Conservation (phyloP, 345 rosid species). For the Gossypium raimondii region DNA sequence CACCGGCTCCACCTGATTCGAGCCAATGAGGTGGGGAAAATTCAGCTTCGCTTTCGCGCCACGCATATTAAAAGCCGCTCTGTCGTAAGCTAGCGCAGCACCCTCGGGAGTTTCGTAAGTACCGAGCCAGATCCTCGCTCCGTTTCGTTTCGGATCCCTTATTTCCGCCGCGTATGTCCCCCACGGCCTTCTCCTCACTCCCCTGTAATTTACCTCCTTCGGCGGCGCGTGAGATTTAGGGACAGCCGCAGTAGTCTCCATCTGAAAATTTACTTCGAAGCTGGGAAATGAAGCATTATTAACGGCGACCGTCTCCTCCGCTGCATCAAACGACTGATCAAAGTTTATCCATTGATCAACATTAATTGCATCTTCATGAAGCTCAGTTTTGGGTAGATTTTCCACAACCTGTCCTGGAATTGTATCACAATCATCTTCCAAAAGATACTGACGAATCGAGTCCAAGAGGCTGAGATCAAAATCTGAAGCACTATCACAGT, state of each 20-base stretch:
- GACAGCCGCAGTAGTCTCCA: background rate
- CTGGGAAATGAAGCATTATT: background rate
- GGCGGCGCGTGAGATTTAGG: background rate
- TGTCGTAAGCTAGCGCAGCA: constrained; percentile 30
- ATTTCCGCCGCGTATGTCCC: constrained; percentile 71
- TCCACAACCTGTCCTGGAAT: background rate
- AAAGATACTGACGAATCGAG: constrained; percentile 26
- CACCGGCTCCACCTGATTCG: constrained; percentile 13
- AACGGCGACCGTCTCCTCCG: background rate
- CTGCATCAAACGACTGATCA: background rate
- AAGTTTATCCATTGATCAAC: constrained; percentile 5
- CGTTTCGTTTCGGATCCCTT: constrained; percentile 57
- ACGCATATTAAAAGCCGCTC: constrained; percentile 31
- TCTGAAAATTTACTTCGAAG: background rate
- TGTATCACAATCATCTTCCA: constrained; percentile 23
- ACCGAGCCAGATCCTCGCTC: constrained; percentile 64
- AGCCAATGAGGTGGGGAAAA: constrained; percentile 33
- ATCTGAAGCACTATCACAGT: background rate
- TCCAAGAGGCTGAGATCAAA: constrained; percentile 22
- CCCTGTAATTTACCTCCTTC: constrained; percentile 29
- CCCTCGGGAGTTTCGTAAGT: constrained; percentile 54
- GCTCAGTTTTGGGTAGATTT: background rate
- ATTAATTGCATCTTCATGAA: background rate
- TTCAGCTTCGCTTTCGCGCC: constrained; percentile 35
- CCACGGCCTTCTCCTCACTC: constrained; percentile 57